Evolutionary conservation across 2,329 filamentous ascomycete species (phyloP).

Genomic region (Diaporthe humulicola): DNA sequence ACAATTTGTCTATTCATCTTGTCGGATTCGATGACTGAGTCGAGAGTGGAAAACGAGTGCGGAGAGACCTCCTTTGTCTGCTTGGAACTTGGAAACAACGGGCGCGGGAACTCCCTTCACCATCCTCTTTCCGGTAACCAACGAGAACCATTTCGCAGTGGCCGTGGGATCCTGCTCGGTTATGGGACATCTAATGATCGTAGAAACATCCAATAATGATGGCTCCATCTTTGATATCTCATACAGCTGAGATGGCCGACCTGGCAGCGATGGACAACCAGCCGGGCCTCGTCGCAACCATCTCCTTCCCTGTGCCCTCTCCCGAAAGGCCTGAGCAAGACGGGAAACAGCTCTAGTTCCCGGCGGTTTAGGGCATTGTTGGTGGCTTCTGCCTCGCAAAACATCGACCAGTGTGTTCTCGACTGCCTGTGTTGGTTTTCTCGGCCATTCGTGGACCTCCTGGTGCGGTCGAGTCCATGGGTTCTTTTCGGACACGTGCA

Average conservation of each 20-base stretch:
- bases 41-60: background rate
- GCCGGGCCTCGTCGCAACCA: background rate
- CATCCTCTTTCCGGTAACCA: constrained; percentile 6
- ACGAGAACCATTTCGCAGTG: background rate
- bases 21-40: too few relatives aligned
- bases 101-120: constrained; percentile 18
- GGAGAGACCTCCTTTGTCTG: background rate
- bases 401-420: background rate
- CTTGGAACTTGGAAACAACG: constrained; percentile 1
- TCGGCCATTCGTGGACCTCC: background rate
- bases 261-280: background rate
- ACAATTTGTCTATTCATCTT: rapidly evolving
- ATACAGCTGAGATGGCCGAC: too few relatives aligned
- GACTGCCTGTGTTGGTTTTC: background rate
- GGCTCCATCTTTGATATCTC: background rate
- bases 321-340: background rate
- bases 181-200: background rate
- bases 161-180: too few relatives aligned
- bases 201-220: background rate
- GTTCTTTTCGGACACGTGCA: background rate
- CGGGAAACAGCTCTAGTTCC: constrained; percentile 24
- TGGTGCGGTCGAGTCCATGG: too few relatives aligned
- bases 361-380: background rate
- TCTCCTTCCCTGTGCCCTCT: background rate
- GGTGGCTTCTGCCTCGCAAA: background rate